Evolutionary conservation across 129 eudicot species (phyloP), one percentile per base, ranked within the genome.

Genomic region (Chrysanthemum makinoi): DNA sequence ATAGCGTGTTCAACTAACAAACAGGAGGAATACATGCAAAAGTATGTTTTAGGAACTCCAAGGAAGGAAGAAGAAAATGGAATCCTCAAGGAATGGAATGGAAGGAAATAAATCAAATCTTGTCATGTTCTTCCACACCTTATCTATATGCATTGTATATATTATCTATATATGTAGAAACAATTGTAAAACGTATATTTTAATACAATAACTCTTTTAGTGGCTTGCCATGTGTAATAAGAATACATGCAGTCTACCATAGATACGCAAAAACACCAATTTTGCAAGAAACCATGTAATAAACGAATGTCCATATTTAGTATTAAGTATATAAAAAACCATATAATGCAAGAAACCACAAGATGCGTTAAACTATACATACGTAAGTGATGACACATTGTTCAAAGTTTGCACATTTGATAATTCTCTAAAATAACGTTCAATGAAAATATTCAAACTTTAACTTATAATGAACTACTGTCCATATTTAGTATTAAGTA

Each of bases 111-210:
- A 28, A n/a, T n/a, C 62, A 67, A 47, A 57, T 46, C 74, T 35
- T 26, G 74, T 67, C 80, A 75, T 67, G 62, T 75, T 75, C 68
- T 75, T 66, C 68, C 80, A 75, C 28, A 60, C 68, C 80, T 58
- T 65, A 75, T 75, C 65, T 55, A 54, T 54, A 12, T 65, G 57
- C 47, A 75, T 75, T 53, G 8, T 54, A 55, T 69, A 69, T 69
- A n/a, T 68, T 15, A 30, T 68, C 6, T 39, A 35, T 35, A 35
- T 72, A 50, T 53, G 19, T 50, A 49, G 5, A 50, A 28, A 22
- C 53, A 51, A 52, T 17, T 33, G 10, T 19, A 59, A 43, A 2
- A 44, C 19, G 26, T n/a, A 66, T 44, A 55, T 55, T 56, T 44
- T 55, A 55, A 75, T 54, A 18, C 62, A 9, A 63, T 18, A 74